Conservation (phyloP, 768 basidiomycete species). For the Mycena filopes region DNA sequence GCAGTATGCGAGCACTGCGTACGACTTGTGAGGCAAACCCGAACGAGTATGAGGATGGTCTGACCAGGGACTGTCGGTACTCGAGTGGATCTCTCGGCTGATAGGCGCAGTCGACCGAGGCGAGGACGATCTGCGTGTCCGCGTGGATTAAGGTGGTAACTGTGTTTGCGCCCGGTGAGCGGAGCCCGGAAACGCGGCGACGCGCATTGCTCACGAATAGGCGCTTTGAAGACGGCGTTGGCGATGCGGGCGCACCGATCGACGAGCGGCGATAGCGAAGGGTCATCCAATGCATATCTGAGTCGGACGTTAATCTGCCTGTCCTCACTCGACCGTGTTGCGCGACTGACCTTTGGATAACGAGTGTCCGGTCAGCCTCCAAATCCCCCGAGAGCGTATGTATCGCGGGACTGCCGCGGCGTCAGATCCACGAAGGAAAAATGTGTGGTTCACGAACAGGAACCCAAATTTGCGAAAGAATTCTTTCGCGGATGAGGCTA, state of each 20-base stretch:
- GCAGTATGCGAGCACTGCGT: constrained; percentile 17
- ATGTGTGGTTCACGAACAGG: neutral
- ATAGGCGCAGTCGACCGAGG: neutral
- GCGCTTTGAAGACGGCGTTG: constrained; percentile 6
- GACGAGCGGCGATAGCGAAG: constrained; percentile 3
- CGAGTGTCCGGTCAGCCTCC: constrained; percentile 1
- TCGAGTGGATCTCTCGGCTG: neutral
- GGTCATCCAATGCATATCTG: constrained; percentile 13
- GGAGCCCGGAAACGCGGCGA: neutral
- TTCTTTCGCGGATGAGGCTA: constrained; percentile 1
- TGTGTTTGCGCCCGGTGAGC: neutral
- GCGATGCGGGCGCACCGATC: constrained; percentile 19
- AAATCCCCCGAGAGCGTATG: constrained; percentile 7
- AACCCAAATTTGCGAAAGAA: constrained; percentile 6
- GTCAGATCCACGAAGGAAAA: neutral
- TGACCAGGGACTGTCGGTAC: constrained; percentile 8
- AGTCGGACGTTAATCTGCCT: neutral
- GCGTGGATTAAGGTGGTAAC: constrained; percentile 16
- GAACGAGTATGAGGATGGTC: neutral
- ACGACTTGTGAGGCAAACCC: neutral
- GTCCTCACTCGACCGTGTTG: too few relatives aligned
- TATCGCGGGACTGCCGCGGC: neutral
- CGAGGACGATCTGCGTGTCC: constrained; percentile 10
- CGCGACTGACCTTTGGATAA: constrained; percentile 2
- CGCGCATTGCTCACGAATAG: constrained; percentile 9